phyloP scores from a whole-genome alignment of 345 rosid species.

The Brassica carinata region DNA sequence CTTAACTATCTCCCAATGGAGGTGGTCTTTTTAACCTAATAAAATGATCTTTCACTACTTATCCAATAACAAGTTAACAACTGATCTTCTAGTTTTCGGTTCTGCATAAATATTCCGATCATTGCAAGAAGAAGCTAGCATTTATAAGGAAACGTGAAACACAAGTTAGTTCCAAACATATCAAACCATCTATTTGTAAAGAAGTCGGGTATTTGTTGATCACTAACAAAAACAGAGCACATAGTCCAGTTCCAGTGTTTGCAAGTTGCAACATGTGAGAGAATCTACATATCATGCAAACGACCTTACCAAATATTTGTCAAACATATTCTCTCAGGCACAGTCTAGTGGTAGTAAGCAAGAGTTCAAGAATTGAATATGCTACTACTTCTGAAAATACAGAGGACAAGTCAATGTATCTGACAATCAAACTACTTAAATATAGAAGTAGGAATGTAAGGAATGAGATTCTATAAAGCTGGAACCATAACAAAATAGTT shows the following conservation, averaged over 20 bases:
- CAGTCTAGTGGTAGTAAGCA: neutral
- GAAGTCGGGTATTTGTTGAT: neutral
- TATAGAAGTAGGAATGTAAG: neutral
- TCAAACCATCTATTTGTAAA: neutral
- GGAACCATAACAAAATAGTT: too few species aligned
- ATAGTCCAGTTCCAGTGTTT: neutral
- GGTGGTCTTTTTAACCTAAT: neutral
- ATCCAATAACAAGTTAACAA: neutral
- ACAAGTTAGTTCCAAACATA: constrained; percentile 5
- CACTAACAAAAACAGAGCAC: neutral
- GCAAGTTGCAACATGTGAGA: neutral
- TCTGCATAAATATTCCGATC: neutral
- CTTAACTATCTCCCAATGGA: too few species aligned
- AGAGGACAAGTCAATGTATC: neutral
- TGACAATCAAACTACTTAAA: neutral
- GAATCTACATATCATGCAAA: neutral
- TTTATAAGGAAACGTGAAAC: neutral
- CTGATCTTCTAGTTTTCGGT: neutral
- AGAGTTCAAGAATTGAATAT: neutral
- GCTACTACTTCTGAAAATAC: neutral
- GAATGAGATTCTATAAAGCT: too few species aligned
- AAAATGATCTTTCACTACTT: neutral
- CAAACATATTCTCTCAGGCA: neutral
- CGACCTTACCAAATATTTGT: too few species aligned
- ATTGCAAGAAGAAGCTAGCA: neutral